Percentiles rank a stretch among this genome's conserved stretches.
Evolutionary conservation across 345 rosid genomes (phyloP).

Genomic region (Toxicodendron radicans): DNA sequence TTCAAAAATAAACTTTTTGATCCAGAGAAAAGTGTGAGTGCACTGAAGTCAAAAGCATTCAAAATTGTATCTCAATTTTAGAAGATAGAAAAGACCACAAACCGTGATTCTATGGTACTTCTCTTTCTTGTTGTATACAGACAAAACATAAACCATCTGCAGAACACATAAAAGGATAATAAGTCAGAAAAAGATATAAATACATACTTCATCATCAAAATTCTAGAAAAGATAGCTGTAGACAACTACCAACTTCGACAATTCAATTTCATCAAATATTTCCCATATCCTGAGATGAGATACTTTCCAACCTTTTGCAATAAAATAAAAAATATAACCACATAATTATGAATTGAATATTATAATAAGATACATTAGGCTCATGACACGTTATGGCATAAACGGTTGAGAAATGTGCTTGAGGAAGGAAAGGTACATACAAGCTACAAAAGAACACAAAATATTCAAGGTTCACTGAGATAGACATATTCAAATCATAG

Average conservation of each 20-base stretch:
- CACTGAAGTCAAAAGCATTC: slow-evolving; percentile 2
- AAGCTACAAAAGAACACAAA: background rate
- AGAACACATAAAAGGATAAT: slow-evolving; percentile 13
- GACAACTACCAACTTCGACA: background rate
- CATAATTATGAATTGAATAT: background rate
- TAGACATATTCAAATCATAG: background rate
- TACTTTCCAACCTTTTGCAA: background rate
- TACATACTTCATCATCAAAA: background rate
- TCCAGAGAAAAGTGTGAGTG: too few relatives aligned
- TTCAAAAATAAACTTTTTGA: too few relatives aligned
- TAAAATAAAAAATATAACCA: background rate
- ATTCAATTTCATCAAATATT: background rate
- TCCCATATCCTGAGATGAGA: background rate
- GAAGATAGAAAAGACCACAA: slow-evolving; percentile 27
- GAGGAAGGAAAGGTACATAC: background rate
- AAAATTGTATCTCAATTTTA: slow-evolving; percentile 11
- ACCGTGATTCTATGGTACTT: slow-evolving; percentile 86
- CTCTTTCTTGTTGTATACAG: slow-evolving; percentile 91
- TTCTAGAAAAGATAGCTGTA: background rate
- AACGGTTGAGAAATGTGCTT: too few relatives aligned
- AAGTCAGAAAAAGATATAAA: background rate
- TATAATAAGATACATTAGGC: background rate
- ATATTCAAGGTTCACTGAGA: background rate
- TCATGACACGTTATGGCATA: background rate
- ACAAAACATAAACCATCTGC: slow-evolving; percentile 98